A percentile compares a stretch with the other conserved stretches of the same genome.
Conservation (phyloP, 225 moss, liverwort and hornwort genomes). For the Thuidium tamariscinum region DNA sequence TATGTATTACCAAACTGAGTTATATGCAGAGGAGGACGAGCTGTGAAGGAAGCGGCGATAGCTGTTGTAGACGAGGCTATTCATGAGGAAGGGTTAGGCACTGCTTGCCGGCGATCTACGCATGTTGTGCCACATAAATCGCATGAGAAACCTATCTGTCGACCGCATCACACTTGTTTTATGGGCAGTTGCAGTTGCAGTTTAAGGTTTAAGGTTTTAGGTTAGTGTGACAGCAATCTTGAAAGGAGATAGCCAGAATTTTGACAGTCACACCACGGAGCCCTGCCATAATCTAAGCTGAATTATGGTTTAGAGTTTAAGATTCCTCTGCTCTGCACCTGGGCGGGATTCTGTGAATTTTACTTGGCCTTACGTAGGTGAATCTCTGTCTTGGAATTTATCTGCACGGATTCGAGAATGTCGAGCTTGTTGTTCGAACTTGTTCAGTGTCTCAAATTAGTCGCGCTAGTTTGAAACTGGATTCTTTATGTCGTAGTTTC, state of each 20-base stretch:
- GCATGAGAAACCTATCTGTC: constrained; percentile 11
- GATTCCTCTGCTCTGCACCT: background rate
- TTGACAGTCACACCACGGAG: background rate
- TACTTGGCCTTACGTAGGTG: background rate
- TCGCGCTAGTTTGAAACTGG: background rate
- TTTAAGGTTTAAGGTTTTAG: background rate
- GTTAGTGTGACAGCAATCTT: background rate
- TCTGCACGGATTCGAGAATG: background rate
- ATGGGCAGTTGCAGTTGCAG: background rate
- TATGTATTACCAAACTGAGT: background rate
- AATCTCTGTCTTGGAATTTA: background rate
- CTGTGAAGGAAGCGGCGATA: background rate
- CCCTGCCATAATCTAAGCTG: background rate
- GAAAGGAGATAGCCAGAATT: background rate
- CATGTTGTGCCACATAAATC: background rate
- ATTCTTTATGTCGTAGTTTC: background rate
- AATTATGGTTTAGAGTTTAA: background rate
- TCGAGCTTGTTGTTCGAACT: background rate
- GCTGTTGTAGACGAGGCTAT: background rate
- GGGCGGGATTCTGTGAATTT: too few relatives aligned
- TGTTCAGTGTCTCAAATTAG: background rate
- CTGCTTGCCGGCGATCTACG: background rate
- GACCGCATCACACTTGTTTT: constrained; percentile 1
- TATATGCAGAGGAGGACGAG: background rate
- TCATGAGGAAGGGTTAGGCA: background rate